Percentiles rank a stretch among this genome's conserved stretches.
Conservation (phyloP, 371 early-diverging fungal genomes). For the Actinomucor elegans region DNA sequence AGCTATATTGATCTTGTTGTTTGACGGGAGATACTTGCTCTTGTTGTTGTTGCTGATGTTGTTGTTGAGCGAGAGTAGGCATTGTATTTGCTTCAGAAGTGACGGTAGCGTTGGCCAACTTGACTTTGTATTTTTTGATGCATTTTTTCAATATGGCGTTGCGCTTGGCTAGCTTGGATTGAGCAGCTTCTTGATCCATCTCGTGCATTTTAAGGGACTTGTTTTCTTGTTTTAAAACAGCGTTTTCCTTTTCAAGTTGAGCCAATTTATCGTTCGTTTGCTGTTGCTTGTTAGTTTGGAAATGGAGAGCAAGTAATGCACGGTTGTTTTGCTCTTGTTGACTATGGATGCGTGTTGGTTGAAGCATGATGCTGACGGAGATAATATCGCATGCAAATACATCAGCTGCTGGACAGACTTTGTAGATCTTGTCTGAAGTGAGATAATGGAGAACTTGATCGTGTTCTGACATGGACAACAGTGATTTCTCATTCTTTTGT, state of each 20-base stretch:
- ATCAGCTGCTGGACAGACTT: constrained; percentile 55
- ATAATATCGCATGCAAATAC: constrained; percentile 71
- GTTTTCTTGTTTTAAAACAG: constrained; percentile 43
- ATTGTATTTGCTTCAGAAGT: background rate
- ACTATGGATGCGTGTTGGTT: too few relatives aligned
- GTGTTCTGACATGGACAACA: constrained; percentile 71
- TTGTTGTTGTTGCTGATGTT: background rate
- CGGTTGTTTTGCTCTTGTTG: too few relatives aligned
- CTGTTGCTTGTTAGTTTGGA: too few relatives aligned
- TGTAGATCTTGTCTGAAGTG: constrained; percentile 29
- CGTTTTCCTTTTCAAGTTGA: constrained; percentile 54
- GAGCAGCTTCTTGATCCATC: constrained; percentile 45
- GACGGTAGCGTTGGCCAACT: constrained; percentile 19
- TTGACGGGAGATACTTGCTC: too few relatives aligned
- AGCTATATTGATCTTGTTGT: constrained; percentile 19
- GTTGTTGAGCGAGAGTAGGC: background rate
- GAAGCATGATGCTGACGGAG: constrained; percentile 1
- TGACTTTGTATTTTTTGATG: constrained; percentile 39
- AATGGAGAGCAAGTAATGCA: too few relatives aligned
- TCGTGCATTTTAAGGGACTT: constrained; percentile 51
- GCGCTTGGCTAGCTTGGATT: constrained; percentile 31
- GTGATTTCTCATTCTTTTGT: constrained; percentile 66
- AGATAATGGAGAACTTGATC: constrained; percentile 70
- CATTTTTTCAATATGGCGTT: constrained; percentile 34
- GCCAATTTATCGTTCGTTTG: too few relatives aligned